Conservation (phyloP, 441 rosid species). For the Isatis lusitanica region DNA sequence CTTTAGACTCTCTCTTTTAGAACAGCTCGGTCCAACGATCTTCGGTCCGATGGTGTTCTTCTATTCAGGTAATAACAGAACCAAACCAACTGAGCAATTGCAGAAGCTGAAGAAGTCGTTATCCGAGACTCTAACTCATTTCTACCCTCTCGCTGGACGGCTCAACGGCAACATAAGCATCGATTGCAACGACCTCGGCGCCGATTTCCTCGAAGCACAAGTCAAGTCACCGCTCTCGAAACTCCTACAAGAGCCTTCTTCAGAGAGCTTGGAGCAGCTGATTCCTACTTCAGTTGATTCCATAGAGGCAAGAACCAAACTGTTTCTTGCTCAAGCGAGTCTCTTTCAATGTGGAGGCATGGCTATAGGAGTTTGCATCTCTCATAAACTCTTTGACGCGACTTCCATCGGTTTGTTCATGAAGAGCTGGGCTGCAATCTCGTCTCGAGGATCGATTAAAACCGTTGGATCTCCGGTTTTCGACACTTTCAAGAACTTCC, state of each 20-base stretch:
- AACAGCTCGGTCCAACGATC: conserved; percentile 40
- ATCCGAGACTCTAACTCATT: conserved; percentile 41
- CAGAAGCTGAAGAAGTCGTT: conserved; percentile 35
- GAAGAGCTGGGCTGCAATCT: conserved; percentile 46
- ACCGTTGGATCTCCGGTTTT: conserved; percentile 28
- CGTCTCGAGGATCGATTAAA: conserved; percentile 22
- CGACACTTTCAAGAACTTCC: conserved; percentile 26
- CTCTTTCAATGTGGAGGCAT: conserved; percentile 47
- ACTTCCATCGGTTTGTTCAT: conserved; percentile 37
- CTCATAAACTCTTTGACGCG: conserved; percentile 42
- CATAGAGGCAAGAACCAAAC: conserved; percentile 27
- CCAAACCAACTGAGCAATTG: conserved; percentile 3
- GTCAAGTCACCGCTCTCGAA: conserved; percentile 34
- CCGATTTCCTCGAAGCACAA: conserved; percentile 43
- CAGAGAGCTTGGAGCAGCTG: conserved; percentile 28
- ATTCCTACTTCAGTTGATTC: conserved; percentile 38
- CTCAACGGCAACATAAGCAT: conserved; percentile 41
- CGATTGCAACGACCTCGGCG: conserved; percentile 49
- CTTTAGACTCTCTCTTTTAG: conserved; percentile 42
- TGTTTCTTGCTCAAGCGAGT: conserved; percentile 35
- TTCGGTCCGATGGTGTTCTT: conserved; percentile 31
- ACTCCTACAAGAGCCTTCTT: conserved; percentile 35
- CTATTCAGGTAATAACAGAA: conserved; percentile 15
- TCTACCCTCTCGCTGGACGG: conserved; percentile 51
- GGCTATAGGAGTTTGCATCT: conserved; percentile 37